Evolutionary conservation across 139 green algal genomes (phyloP).

Genomic region (Astrephomene gubernaculifera): DNA sequence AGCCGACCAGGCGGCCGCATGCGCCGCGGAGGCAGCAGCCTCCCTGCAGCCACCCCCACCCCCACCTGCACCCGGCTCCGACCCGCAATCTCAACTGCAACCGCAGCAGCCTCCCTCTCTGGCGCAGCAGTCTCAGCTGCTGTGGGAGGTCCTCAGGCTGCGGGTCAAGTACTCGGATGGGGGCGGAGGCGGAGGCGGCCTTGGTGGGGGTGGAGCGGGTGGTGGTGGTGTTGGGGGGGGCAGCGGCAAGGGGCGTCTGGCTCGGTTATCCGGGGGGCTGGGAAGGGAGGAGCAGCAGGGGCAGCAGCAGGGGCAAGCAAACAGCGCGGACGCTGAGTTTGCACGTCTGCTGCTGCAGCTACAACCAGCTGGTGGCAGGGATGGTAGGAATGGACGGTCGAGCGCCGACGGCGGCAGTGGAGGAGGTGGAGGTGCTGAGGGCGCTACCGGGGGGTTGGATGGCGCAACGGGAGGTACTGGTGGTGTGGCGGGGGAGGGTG

Average conservation of each 20-base stretch:
- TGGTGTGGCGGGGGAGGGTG: too few species aligned
- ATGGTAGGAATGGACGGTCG: neutral
- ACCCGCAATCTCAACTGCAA: neutral
- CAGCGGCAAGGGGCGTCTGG: neutral
- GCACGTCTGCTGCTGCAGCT: slow-evolving; percentile 12
- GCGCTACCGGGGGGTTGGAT: too few species aligned
- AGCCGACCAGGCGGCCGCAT: neutral
- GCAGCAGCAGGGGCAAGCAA: too few species aligned
- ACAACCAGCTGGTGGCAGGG: neutral
- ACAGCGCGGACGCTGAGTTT: slow-evolving; percentile 4
- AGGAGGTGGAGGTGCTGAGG: too few species aligned
- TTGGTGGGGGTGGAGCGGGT: too few species aligned
- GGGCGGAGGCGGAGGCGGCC: neutral
- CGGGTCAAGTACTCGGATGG: slow-evolving; percentile 31
- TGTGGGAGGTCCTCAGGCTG: slow-evolving; percentile 37
- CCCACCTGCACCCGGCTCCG: neutral
- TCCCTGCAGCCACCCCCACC: neutral
- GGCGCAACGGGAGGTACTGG: too few species aligned
- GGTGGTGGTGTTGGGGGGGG: too few species aligned
- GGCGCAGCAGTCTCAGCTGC: neutral
- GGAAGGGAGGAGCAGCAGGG: neutral
- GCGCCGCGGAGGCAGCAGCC: neutral
- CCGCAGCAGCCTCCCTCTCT: neutral
- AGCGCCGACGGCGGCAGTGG: neutral
- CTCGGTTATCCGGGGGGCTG: neutral